phyloP scores from a whole-genome alignment of 2,329 filamentous ascomycete species.

The Chaetomiaceae sp. region DNA sequence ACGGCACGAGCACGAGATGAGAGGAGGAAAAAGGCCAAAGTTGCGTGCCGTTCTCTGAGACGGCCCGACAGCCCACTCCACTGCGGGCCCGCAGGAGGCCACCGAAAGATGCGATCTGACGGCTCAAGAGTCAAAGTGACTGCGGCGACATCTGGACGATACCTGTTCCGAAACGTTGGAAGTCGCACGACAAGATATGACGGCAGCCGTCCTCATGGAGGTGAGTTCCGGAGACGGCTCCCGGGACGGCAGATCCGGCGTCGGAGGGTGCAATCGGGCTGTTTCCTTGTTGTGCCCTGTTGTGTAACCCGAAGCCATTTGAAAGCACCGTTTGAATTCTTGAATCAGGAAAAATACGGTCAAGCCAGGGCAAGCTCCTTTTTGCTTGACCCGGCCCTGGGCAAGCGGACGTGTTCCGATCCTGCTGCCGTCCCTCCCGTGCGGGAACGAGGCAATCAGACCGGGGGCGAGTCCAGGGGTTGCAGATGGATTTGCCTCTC shows the following conservation, averaged over 20 bases:
- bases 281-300: not conserved
- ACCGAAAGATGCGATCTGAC: not conserved
- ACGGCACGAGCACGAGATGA: not conserved
- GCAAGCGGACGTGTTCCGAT: not conserved
- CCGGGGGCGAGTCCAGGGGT: not conserved
- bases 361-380: not conserved
- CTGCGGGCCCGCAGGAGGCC: too few species aligned
- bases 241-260: not conserved
- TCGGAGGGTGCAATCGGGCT: not conserved
- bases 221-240: too few species aligned
- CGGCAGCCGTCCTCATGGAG: too few species aligned
- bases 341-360: conserved; percentile 7
- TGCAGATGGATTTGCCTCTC: conserved; percentile 11
- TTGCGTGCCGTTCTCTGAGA: not conserved
- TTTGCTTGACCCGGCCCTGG: not conserved
- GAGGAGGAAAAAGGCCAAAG: conserved; percentile 2
- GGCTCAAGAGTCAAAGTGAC: not conserved
- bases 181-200: too few species aligned
- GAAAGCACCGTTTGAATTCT: not conserved
- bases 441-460: not conserved
- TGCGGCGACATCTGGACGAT: not conserved
- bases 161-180: not conserved
- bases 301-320: not conserved
- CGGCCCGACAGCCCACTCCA: not conserved
- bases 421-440: conserved; percentile 1